Evolutionary conservation across 805 yeast species (phyloP).

Genomic region (Diddensiella caesifluorescens): DNA sequence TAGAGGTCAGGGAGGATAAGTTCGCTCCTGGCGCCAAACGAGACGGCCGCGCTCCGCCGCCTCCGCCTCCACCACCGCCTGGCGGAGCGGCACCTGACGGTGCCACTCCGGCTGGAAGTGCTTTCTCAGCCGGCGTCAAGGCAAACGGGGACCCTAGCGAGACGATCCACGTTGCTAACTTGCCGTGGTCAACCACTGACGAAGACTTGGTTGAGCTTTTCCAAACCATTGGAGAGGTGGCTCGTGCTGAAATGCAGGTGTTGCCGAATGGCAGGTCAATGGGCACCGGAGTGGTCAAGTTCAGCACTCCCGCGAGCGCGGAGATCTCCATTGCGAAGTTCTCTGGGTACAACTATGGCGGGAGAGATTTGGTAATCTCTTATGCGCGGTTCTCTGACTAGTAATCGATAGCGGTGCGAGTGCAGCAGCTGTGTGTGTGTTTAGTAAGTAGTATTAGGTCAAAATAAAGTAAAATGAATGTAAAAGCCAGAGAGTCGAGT

Average conservation of each 20-base stretch:
- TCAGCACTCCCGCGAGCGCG: slow-evolving; percentile 61
- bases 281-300: slow-evolving; percentile 83
- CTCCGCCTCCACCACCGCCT: slow-evolving; percentile 12
- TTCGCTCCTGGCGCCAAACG: slow-evolving; percentile 22
- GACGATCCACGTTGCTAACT: slow-evolving; percentile 63
- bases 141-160: slow-evolving; percentile 59
- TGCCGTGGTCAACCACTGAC: slow-evolving; percentile 86
- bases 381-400: too few species aligned
- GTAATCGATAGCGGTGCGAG: too few species aligned
- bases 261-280: slow-evolving; percentile 59
- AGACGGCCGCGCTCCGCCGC: slow-evolving; percentile 5
- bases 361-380: slow-evolving; percentile 61
- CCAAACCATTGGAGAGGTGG: slow-evolving; percentile 74
- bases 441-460: background rate
- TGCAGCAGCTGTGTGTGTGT: too few species aligned
- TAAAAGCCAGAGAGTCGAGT: background rate
- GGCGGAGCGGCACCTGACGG: slow-evolving; percentile 5
- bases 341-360: slow-evolving; percentile 79
- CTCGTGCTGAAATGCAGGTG: slow-evolving; percentile 68
- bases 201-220: slow-evolving; percentile 81
- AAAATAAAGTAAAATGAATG: background rate
- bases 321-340: slow-evolving; percentile 69
- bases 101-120: slow-evolving; percentile 27
- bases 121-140: slow-evolving; percentile 60
- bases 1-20: slow-evolving; percentile 77